These are phyloP conservation scores for Thalassiosira delicatula DNA, from an alignment of 352 stramenopile species.

Conservation along the genomic window DNA sequence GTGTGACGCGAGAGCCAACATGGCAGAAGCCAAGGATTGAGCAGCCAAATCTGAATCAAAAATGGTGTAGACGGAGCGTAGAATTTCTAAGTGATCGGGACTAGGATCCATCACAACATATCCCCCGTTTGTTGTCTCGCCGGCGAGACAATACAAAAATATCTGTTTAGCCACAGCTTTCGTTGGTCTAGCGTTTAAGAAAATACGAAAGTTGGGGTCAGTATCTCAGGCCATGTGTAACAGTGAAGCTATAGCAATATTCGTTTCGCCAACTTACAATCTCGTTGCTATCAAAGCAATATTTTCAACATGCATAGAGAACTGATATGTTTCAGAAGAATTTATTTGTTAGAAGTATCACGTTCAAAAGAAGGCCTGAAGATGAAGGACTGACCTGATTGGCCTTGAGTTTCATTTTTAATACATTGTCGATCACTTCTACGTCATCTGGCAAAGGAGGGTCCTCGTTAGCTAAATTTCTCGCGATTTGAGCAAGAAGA, in stretches of 20 bases:
- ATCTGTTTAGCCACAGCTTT: constrained; percentile 62
- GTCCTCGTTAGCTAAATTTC: constrained; percentile 63
- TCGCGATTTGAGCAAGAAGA: constrained; percentile 69
- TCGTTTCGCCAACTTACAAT: constrained; percentile 40
- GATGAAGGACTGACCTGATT: constrained; percentile 57
- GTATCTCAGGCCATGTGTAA: too few species aligned
- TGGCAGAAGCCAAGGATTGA: constrained; percentile 33
- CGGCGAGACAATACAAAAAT: constrained; percentile 54
- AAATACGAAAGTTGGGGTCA: too few species aligned
- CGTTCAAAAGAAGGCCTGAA: background rate
- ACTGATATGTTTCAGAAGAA: background rate
- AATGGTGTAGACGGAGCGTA: constrained; percentile 41
- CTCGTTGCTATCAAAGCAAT: constrained; percentile 69
- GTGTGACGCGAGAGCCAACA: too few species aligned
- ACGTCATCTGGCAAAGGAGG: constrained; percentile 73
- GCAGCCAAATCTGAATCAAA: constrained; percentile 26
- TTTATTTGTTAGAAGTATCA: background rate
- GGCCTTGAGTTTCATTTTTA: constrained; percentile 76
- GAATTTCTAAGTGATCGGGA: constrained; percentile 36
- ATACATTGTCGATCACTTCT: constrained; percentile 68
- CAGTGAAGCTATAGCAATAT: too few species aligned
- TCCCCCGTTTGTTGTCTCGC: constrained; percentile 19
- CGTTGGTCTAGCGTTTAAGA: constrained; percentile 37
- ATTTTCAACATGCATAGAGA: constrained; percentile 73
- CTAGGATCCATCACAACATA: too few species aligned